phyloP scores from a whole-genome alignment of 495 filamentous ascomycete species.

The Neurospora sp. region DNA sequence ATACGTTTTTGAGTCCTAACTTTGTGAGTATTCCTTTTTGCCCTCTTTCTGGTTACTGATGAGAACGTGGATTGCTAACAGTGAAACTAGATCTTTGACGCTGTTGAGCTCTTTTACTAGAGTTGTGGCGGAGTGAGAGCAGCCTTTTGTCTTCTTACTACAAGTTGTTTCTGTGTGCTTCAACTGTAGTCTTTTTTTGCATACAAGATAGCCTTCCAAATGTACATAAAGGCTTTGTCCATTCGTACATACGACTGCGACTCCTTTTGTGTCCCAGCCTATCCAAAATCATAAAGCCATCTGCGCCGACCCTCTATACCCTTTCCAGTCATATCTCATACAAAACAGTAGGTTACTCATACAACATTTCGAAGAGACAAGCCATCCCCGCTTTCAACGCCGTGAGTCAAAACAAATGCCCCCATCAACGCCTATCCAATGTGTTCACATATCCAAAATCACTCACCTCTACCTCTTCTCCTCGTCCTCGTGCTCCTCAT shows the following conservation, averaged over 20 bases:
- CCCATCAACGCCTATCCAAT: background rate
- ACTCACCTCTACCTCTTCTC: background rate
- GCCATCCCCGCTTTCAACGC: no score
- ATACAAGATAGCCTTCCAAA: background rate
- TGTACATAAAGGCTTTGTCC: background rate
- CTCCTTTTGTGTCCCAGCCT: background rate
- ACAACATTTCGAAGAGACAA: background rate
- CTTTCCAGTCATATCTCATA: no score
- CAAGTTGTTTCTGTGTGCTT: background rate
- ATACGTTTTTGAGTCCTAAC: slow-evolving; percentile 47
- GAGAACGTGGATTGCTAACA: background rate
- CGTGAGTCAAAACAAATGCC: no score
- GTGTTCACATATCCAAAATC: background rate
- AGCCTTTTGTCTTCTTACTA: background rate
- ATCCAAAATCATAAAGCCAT: background rate
- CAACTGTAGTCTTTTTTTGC: background rate
- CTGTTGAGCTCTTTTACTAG: slow-evolving; percentile 39
- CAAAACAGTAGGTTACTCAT: background rate
- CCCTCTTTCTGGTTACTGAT: background rate
- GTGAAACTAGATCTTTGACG: slow-evolving; percentile 43
- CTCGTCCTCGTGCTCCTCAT: background rate
- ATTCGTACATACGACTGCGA: background rate
- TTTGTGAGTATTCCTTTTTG: slow-evolving; percentile 37
- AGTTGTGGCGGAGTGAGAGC: background rate
- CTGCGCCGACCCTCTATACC: no score